These are phyloP conservation scores for Rubia yunnanensis DNA, from an alignment of 257 asterid genomes.

Conservation along the genomic window DNA sequence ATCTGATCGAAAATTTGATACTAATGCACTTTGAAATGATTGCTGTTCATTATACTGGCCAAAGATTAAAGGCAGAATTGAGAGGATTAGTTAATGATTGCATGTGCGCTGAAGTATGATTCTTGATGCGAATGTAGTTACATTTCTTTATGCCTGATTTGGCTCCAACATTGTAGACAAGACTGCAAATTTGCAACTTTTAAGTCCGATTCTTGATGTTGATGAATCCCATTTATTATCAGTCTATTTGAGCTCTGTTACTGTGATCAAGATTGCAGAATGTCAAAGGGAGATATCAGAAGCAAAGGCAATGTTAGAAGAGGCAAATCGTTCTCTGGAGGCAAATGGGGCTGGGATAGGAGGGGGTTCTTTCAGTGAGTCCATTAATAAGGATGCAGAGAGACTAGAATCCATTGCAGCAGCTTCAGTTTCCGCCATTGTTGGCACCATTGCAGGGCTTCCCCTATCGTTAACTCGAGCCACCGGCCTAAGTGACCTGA, in stretches of 20 bases:
- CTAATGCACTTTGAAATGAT: background rate
- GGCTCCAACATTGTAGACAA: no score
- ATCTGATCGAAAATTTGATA: no score
- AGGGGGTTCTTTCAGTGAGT: constrained; percentile 9
- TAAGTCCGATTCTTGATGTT: background rate
- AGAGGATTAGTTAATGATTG: no score
- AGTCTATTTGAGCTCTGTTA: background rate
- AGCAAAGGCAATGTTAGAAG: constrained; percentile 75
- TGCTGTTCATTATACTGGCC: background rate
- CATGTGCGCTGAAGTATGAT: no score
- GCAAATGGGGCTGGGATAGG: constrained; percentile 9
- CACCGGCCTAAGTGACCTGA: constrained; percentile 33
- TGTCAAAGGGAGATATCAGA: constrained; percentile 78
- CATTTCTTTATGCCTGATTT: no score
- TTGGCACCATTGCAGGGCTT: constrained; percentile 68
- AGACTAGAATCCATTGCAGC: constrained; percentile 75
- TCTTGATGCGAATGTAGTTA: no score
- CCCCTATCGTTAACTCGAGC: constrained; percentile 56
- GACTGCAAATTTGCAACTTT: background rate
- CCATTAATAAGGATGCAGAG: constrained; percentile 41
- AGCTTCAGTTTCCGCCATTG: constrained; percentile 56
- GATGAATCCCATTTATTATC: background rate
- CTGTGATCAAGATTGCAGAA: constrained; percentile 64
- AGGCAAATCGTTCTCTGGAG: constrained; percentile 57
- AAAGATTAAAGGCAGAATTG: no score